Evolutionary conservation across 495 filamentous ascomycete species (phyloP), one percentile per base, ranked within the genome.

Genomic region (Mycothermus thermophilus): DNA sequence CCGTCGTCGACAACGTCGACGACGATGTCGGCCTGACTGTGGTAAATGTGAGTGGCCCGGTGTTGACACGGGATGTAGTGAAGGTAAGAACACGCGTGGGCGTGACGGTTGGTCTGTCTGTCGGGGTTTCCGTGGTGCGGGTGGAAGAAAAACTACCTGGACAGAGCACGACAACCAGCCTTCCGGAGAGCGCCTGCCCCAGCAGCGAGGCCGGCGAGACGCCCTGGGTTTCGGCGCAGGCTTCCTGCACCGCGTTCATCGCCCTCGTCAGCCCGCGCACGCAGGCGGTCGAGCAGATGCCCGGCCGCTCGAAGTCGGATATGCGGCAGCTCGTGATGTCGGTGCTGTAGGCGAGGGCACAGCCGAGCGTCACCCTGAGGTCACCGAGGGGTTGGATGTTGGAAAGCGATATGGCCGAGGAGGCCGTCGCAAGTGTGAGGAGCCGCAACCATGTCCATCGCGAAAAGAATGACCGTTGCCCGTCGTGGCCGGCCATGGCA

Each of bases 351-450:
- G 58, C 55, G 10, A 55, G 34, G 13, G 60, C 55, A 32, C 62
- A 66, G 11, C 33, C 31, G 23, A 57, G 48, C 1, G 59, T 51
- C 30, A 62, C 46, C 7, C 45, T 38, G 6, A 48, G 32, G 12
- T 58, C 58, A 9, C 50, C 54, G 38, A 66, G 57, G 36, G 47
- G 23, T 22, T 62, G 54, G 32, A 63, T 59, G 26, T 52, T 43
- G 40, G 52, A 50, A 24, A 66, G 37, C 14, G 52, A 53, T 18
- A 66, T 42, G 24, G 59, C 57, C 23, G 57, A 57, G 31, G 52
- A 37, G 15, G 49, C 54, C 29, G 62, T 52, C 36, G 48, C 51
- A 40, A 59, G 35, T 35, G 57, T 37, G 17, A 41, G 35, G 18
- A 60, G 34, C 3, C n/a, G n/a, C n/a, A 60, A 26, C 27, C 41